Evolutionary conservation across 2,329 filamentous ascomycete genomes (phyloP).

Genomic region (Sporothrix pseudoabietina): DNA sequence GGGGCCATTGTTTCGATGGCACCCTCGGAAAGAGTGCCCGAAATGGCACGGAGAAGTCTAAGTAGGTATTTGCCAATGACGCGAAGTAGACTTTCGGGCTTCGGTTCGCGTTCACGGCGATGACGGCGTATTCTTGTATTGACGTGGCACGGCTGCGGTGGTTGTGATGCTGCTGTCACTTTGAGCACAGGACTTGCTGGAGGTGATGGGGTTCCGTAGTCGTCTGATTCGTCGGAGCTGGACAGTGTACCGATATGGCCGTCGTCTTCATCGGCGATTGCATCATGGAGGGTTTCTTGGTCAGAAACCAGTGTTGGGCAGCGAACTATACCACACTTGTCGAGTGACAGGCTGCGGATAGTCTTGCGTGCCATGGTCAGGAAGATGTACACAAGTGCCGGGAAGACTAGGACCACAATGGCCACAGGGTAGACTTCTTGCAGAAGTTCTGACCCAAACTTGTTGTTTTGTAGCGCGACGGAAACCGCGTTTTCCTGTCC

Average conservation of each 20-base stretch:
- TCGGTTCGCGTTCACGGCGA: not conserved
- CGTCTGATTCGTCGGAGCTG: not conserved
- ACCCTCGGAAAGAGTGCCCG: not conserved
- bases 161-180: too few species aligned
- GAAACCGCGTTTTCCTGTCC: too few species aligned
- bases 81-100: not conserved
- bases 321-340: not conserved
- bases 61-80: not conserved
- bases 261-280: not conserved
- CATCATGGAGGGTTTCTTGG: not conserved
- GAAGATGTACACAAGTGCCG: slow-evolving; percentile 1
- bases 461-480: not conserved
- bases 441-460: not conserved
- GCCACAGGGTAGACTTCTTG: not conserved
- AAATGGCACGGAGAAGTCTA: not conserved
- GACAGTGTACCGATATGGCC: not conserved
- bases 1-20: slow-evolving; percentile 28
- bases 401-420: not conserved
- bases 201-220: not conserved
- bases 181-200: not conserved
- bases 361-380: not conserved
- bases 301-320: not conserved
- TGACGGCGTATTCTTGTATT: not conserved
- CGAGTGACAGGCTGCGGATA: not conserved
- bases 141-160: not conserved